Evolutionary conservation across 371 early-diverging fungal genomes (phyloP).

Genomic region (Circinella minor): DNA sequence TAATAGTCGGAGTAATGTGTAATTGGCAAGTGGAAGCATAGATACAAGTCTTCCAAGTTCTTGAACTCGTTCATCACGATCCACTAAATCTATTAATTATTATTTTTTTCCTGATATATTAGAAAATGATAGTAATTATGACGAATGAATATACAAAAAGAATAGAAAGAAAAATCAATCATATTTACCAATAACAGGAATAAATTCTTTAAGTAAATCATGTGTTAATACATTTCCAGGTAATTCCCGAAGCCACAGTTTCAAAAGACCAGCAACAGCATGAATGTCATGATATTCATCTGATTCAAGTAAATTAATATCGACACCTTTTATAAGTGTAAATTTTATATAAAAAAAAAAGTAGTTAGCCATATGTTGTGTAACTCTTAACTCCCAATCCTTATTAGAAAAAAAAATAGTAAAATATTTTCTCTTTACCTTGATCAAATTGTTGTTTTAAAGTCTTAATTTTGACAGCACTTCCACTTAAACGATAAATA

Average conservation of each 20-base stretch:
- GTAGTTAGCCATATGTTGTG: background rate
- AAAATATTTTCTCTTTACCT: slow-evolving; percentile 10
- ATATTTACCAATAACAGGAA: slow-evolving; percentile 54
- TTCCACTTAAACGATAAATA: slow-evolving; percentile 82
- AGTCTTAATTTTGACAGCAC: slow-evolving; percentile 57
- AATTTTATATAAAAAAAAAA: no score
- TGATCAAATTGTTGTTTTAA: slow-evolving; percentile 71
- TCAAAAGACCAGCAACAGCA: slow-evolving; percentile 80
- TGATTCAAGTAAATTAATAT: slow-evolving; percentile 59
- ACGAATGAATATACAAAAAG: background rate
- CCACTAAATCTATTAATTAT: slow-evolving; percentile 70
- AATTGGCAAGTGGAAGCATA: slow-evolving; percentile 83
- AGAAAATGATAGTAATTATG: background rate
- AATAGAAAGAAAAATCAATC: no score
- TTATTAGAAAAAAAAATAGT: no score
- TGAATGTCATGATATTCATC: slow-evolving; percentile 71
- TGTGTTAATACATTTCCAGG: slow-evolving; percentile 74
- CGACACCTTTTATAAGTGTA: slow-evolving; percentile 43
- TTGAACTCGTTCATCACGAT: slow-evolving; percentile 71
- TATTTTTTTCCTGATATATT: background rate
- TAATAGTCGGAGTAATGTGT: slow-evolving; percentile 85
- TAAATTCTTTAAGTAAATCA: slow-evolving; percentile 66
- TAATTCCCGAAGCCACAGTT: slow-evolving; percentile 81
- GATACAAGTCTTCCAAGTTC: slow-evolving; percentile 83
- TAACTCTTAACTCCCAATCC: background rate